A percentile compares a stretch with the other conserved stretches of the same genome.
These are phyloP conservation scores for Saturnispora silvae DNA, from an alignment of 805 yeast genomes.

Conservation along the genomic window DNA sequence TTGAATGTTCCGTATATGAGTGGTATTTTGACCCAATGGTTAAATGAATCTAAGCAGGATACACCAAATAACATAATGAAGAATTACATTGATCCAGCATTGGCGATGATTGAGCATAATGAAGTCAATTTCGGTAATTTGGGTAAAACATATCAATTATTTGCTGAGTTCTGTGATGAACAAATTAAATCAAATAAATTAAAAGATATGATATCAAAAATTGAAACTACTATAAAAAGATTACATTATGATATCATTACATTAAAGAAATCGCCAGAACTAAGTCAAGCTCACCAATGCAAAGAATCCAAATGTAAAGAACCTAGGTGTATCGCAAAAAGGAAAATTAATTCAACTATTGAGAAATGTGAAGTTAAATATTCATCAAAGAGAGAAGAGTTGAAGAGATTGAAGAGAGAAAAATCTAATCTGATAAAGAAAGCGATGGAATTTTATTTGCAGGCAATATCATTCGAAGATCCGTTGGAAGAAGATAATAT, in stretches of 20 bases:
- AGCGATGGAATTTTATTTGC: conserved; percentile 51
- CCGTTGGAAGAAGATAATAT: conserved; percentile 31
- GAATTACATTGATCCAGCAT: conserved; percentile 44
- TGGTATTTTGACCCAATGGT: conserved; percentile 53
- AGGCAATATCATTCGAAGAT: conserved; percentile 35
- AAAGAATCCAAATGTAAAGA: neutral
- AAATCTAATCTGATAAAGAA: conserved; percentile 34
- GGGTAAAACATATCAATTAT: conserved; percentile 42
- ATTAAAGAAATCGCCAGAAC: conserved; percentile 31
- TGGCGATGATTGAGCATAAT: conserved; percentile 15
- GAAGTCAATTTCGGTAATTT: conserved; percentile 11
- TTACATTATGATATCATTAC: conserved; percentile 40
- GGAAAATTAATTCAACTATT: neutral
- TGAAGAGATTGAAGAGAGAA: conserved; percentile 35
- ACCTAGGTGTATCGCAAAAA: neutral
- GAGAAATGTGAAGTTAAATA: neutral
- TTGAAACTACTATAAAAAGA: conserved; percentile 19
- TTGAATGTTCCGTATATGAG: conserved; percentile 12
- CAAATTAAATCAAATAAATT: conserved; percentile 40
- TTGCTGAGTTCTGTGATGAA: conserved; percentile 66
- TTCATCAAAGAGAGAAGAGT: conserved; percentile 20
- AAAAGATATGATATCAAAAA: conserved; percentile 34
- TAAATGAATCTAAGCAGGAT: conserved; percentile 59
- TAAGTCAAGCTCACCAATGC: neutral
- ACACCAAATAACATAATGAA: conserved; percentile 47